A percentile compares a stretch with the other conserved stretches of the same genome.
These are phyloP conservation scores for Alnus rubra DNA, from an alignment of 306 rosid species.

Conservation along the genomic window DNA sequence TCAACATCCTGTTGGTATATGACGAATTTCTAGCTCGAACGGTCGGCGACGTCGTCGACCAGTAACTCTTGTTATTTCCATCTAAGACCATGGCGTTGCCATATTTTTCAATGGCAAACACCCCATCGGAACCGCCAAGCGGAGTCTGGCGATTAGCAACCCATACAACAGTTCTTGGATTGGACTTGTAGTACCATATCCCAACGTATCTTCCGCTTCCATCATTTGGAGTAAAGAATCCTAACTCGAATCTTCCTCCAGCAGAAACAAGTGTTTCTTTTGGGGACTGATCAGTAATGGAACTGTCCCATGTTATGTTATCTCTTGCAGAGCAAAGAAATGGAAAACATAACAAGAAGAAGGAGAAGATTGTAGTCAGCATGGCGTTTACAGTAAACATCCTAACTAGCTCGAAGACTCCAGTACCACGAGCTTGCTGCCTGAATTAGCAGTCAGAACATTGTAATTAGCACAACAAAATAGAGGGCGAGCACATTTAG, in stretches of 20 bases:
- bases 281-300: background rate
- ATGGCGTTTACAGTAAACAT: too few relatives aligned
- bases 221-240: slow-evolving; percentile 34
- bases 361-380: background rate
- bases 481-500: too few relatives aligned
- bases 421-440: too few relatives aligned
- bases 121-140: slow-evolving; percentile 5
- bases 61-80: background rate
- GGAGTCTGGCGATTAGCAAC: slow-evolving; percentile 39
- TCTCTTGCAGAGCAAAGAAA: slow-evolving; percentile 2
- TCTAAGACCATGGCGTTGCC: slow-evolving; percentile 36
- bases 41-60: slow-evolving; percentile 13
- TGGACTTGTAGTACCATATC: slow-evolving; percentile 25
- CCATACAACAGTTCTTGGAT: slow-evolving; percentile 35
- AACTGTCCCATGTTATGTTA: background rate
- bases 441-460: too few relatives aligned
- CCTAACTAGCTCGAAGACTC: too few relatives aligned
- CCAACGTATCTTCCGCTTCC: slow-evolving; percentile 35
- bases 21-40: accelerated
- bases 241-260: slow-evolving; percentile 26
- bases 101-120: slow-evolving; percentile 20
- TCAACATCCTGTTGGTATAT: background rate
- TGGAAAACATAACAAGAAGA: slow-evolving; percentile 9
- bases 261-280: slow-evolving; percentile 31
- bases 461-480: too few relatives aligned